Evolutionary conservation across 495 filamentous ascomycete genomes (phyloP).

Genomic region (Pseudevernia furfuracea): DNA sequence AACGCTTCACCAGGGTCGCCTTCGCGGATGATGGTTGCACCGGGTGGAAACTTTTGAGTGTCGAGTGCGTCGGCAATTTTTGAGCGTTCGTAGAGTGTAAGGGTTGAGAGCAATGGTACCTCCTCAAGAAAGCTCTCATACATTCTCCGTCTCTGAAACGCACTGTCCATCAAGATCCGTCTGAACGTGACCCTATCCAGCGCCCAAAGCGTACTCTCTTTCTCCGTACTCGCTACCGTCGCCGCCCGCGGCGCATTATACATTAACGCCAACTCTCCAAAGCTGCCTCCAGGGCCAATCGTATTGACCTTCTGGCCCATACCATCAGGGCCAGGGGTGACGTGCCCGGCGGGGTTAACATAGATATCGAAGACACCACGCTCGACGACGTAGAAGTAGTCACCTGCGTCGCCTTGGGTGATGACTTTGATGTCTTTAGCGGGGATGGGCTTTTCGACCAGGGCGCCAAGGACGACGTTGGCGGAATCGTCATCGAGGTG

Average conservation of each 20-base stretch:
- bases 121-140: conserved; percentile 98
- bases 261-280: conserved; percentile 96
- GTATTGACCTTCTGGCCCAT: conserved; percentile 76
- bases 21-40: conserved; percentile 76
- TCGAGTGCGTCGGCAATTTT: conserved; percentile 97
- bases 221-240: conserved; percentile 78
- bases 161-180: conserved; percentile 95
- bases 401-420: conserved; percentile 88
- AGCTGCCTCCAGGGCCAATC: conserved; percentile 86
- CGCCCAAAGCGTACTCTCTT: conserved; percentile 79
- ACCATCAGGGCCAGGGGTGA: conserved; percentile 75
- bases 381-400: conserved; percentile 97
- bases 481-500: conserved; percentile 90
- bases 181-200: conserved; percentile 95
- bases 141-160: conserved; percentile 89
- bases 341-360: conserved; percentile 69
- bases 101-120: conserved; percentile 74
- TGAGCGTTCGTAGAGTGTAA: conserved; percentile 84
- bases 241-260: conserved; percentile 98
- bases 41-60: conserved; percentile 75
- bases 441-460: conserved; percentile 92
- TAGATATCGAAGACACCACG: conserved; percentile 84
- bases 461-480: conserved; percentile 75
- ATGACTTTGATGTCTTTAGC: conserved; percentile 96
- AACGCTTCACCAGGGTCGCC: conserved; percentile 90